Evolutionary conservation across 306 rosid species (phyloP).

Genomic region (Erythrophleum fordii): DNA sequence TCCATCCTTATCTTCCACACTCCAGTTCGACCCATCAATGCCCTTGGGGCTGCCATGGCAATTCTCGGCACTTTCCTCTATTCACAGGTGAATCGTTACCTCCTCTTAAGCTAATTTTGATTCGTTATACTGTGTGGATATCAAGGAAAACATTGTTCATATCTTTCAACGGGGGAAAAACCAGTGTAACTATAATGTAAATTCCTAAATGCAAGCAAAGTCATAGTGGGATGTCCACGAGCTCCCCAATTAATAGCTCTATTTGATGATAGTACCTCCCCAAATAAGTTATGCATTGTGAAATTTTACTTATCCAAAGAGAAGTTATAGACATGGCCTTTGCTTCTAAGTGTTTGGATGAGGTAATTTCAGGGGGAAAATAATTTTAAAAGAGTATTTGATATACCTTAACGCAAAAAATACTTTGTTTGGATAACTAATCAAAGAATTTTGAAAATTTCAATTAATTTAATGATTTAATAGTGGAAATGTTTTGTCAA

Average conservation of each 20-base stretch:
- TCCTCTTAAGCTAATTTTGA: background rate
- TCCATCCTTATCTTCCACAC: conserved; percentile 83
- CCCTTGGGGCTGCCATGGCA: conserved; percentile 82
- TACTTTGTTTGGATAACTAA: no score
- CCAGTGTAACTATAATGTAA: background rate
- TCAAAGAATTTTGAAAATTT: no score
- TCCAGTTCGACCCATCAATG: conserved; percentile 71
- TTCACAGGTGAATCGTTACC: conserved; percentile 62
- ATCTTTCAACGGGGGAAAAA: background rate
- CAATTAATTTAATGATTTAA: no score
- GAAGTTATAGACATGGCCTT: no score
- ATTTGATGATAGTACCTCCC: background rate
- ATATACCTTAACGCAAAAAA: no score
- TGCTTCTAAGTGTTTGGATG: no score
- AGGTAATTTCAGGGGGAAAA: no score
- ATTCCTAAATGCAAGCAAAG: background rate
- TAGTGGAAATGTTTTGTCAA: no score
- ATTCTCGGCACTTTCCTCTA: conserved; percentile 86
- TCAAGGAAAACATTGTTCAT: background rate
- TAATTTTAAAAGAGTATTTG: no score
- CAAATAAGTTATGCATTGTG: background rate
- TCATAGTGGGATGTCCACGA: background rate
- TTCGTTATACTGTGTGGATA: background rate
- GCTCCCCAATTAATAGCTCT: background rate
- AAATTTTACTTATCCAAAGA: no score